Base-by-base conservation (phyloP, 805 yeast species). In the Kuraishia piskuri region DNA sequence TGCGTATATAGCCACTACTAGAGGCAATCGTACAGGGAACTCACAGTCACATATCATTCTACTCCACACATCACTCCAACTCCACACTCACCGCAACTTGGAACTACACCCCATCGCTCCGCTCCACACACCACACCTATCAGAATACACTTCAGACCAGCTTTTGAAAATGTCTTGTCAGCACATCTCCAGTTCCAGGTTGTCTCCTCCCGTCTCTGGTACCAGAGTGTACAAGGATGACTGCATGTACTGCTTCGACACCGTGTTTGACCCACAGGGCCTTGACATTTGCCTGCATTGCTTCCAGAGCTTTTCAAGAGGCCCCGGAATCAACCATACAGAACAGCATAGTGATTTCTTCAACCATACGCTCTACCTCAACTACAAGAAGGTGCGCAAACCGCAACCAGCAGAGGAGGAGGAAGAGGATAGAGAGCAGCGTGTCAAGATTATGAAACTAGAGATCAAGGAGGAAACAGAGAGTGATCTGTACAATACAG, bases 171-270 rank as follows among this genome's bases (percentile, higher is more conserved):
- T 45, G 47, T 8, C 47, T 45, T 45, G 47, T 21, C 22, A 21
- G n/a, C 47, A 45, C 19, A 12, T 45, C 22, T 20, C 22, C 47
- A 22, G 3, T n/a, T 7, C 40, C 40, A 31, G 14, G 40, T 10
- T 31, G 40, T 6, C 40, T n/a, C 17, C 40, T 8, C 72, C 72
- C 3, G 53, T 58, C 2, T 53, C 70, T 26, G 68, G 71, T 2
- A 56, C 68, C 22, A 71, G 75, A 2, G 80, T 91, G 19, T 84
- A 82, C 62, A 91, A 89, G 63, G 97, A 92, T 70, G 97, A 90
- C 59, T 91, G 97, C 64, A 86, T 87, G 71, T 92, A 80, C 68
- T 86, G 91, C 52, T 92, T 86, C 63, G 92, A 84, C 56, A 82
- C 88, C 0, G 79, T 88, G 3, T 69, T 71, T 51, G 79, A 77